phyloP scores from a whole-genome alignment of 495 filamentous ascomycete species.

The Penicillium paradoxum region DNA sequence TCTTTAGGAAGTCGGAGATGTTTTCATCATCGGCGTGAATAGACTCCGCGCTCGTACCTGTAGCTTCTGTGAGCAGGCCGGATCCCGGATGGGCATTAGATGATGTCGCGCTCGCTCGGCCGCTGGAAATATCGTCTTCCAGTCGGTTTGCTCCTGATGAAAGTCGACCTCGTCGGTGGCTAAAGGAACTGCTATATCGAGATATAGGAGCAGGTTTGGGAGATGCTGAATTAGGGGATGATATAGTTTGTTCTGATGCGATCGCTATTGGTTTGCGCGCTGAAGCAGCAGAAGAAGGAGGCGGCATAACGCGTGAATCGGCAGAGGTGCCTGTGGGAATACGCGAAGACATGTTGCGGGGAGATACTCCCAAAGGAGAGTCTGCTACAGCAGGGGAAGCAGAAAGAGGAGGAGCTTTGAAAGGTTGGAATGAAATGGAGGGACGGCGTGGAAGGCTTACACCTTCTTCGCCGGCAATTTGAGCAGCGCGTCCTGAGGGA shows the following conservation, averaged over 20 bases:
- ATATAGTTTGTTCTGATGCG: conserved; percentile 52
- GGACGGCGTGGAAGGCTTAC: conserved; percentile 60
- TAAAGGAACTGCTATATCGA: conserved; percentile 80
- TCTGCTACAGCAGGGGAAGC: conserved; percentile 71
- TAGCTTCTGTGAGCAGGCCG: conserved; percentile 71
- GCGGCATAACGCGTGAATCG: conserved; percentile 57
- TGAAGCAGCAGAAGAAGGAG: conserved; percentile 48
- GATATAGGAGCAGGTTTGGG: conserved; percentile 68
- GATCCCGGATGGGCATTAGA: conserved; percentile 82
- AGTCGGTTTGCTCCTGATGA: conserved; percentile 64
- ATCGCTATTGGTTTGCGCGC: conserved; percentile 39
- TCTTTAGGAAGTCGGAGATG: conserved; percentile 85
- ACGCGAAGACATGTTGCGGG: conserved; percentile 53
- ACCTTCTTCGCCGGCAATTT: conserved; percentile 48
- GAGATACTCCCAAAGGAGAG: conserved; percentile 51
- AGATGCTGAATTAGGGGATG: conserved; percentile 61
- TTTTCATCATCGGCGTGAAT: conserved; percentile 84
- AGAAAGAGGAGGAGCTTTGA: conserved; percentile 90
- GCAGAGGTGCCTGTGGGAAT: conserved; percentile 50
- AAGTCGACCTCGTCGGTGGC: conserved; percentile 69
- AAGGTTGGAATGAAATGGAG: conserved; percentile 88
- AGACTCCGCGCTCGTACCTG: conserved; percentile 69
- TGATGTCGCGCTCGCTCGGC: conserved; percentile 77
- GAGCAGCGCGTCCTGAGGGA: conserved; percentile 56
- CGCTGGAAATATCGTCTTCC: conserved; percentile 88